A percentile compares a stretch with the other conserved stretches of the same genome.
Evolutionary conservation across 2,329 filamentous ascomycete genomes (phyloP).

Genomic region (Neonectria hederae): DNA sequence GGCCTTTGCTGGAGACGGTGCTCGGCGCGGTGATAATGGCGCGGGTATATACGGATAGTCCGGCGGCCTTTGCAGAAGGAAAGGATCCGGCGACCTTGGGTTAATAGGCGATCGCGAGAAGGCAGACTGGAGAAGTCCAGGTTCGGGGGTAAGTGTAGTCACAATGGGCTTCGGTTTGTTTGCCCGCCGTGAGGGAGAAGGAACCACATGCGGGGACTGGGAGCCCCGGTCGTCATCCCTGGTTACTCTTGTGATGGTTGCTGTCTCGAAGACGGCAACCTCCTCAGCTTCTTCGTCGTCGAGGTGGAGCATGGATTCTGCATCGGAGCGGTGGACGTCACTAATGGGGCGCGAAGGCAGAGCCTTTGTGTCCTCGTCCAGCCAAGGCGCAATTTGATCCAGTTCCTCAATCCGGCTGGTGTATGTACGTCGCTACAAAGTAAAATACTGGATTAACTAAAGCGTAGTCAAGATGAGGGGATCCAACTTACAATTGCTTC

Average conservation of each 20-base stretch:
- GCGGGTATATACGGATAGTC: slow-evolving; percentile 73
- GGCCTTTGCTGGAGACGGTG: slow-evolving; percentile 54
- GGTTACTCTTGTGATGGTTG: slow-evolving; percentile 60
- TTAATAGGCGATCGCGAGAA: slow-evolving; percentile 60
- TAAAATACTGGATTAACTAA: slow-evolving; percentile 15
- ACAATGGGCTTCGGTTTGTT: slow-evolving; percentile 40
- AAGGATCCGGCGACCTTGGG: slow-evolving; percentile 43
- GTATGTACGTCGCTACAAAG: slow-evolving; percentile 81
- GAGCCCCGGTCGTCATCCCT: slow-evolving; percentile 36
- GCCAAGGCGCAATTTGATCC: slow-evolving; percentile 71
- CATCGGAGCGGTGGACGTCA: slow-evolving; percentile 40
- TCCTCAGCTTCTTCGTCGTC: slow-evolving; percentile 58
- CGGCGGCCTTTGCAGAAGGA: slow-evolving; percentile 58
- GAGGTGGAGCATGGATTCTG: slow-evolving; percentile 32
- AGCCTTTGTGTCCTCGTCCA: slow-evolving; percentile 71
- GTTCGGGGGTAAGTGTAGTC: slow-evolving; percentile 38
- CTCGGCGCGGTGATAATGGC: slow-evolving; percentile 73
- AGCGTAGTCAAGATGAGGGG: background rate
- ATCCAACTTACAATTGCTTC: slow-evolving; percentile 80
- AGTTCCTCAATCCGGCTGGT: slow-evolving; percentile 89
- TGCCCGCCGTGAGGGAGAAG: slow-evolving; percentile 39
- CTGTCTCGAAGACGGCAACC: slow-evolving; percentile 59
- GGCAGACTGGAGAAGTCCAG: slow-evolving; percentile 58
- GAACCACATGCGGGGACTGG: slow-evolving; percentile 29
- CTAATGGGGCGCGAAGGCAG: slow-evolving; percentile 77